Base-by-base conservation (phyloP, 768 basidiomycete species). In the Trametes gibbosa region DNA sequence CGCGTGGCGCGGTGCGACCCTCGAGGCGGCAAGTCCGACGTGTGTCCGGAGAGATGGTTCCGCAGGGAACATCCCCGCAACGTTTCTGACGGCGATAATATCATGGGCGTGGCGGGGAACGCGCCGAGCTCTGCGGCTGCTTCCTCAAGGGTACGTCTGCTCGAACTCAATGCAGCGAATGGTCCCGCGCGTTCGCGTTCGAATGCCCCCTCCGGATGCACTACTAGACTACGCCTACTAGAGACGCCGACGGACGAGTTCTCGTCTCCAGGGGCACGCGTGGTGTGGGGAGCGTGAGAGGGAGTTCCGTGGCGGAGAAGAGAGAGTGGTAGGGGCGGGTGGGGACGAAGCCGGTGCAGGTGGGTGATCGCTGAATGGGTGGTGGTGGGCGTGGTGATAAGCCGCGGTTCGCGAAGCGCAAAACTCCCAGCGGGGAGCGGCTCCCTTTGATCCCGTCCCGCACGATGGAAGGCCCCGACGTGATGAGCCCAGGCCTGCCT, bases 11-110 rank as follows among this genome's bases (percentile, higher is more conserved):
- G 43, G 2, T 21, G 39, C 37, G 4, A n/a, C 53, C 41, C 59
- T 50, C 59, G 50, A 54, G n/a, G n/a, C n/a, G n/a, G n/a, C n/a
- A n/a, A 60, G 32, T 42, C 59, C 59, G 52, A 46, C 50, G 45
- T 53, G 59, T 34, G 25, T 24, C 53, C 59, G 47, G 27, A 13
- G 27, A 13, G 39, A 25, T 24, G 13, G 46, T 60, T 60, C 59
- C 47, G 45, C 48, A 14, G 21, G n/a, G 48, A 50, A 54, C 29
- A 10, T 10, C 4, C 29, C 4, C 29, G 48, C 23, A n/a, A n/a
- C n/a, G n/a, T 32, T 54, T 60, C 59, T 60, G 59, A 54, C 59
- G 48, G 29, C 29, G 10, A 10, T n/a, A n/a, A n/a, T n/a, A n/a
- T n/a, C n/a, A n/a, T 10, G 29, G 5, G 29, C 29, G 29, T 10